These are phyloP conservation scores for Saccharomycopsis microspora DNA, from an alignment of 805 yeast genomes.

Conservation along the genomic window DNA sequence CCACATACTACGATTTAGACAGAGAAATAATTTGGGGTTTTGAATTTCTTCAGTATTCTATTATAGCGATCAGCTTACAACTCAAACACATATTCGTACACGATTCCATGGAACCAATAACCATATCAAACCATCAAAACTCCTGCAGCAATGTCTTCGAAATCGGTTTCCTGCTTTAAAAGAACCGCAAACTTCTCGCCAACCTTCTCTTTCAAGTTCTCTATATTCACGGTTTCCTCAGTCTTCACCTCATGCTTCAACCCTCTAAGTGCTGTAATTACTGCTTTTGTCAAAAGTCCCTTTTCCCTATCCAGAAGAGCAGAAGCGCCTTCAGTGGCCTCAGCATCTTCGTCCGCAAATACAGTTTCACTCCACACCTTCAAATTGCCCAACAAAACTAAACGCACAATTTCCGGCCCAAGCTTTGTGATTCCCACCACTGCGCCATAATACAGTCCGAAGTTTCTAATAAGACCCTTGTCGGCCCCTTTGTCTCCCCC, in stretches of 20 bases:
- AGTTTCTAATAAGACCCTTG: conserved; percentile 10
- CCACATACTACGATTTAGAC: too few species aligned
- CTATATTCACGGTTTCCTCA: conserved; percentile 17
- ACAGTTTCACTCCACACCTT: conserved; percentile 67
- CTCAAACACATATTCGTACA: too few species aligned
- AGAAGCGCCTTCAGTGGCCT: conserved; percentile 13
- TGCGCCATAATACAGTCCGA: conserved; percentile 90
- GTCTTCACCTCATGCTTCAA: conserved; percentile 23
- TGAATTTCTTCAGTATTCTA: too few species aligned
- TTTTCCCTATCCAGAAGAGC: conserved; percentile 33
- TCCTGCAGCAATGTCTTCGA: conserved; percentile 44
- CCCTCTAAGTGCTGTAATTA: conserved; percentile 40
- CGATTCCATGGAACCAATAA: too few species aligned
- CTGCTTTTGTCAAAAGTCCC: conserved; percentile 34
- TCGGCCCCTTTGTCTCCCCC: conserved; percentile 32
- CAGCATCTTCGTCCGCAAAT: conserved; percentile 23
- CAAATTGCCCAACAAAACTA: conserved; percentile 74
- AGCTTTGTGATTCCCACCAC: conserved; percentile 72
- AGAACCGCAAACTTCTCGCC: conserved; percentile 47
- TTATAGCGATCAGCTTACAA: too few species aligned
- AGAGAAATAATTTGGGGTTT: too few species aligned
- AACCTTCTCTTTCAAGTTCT: conserved; percentile 42
- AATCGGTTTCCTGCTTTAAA: conserved; percentile 36
- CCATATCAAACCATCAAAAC: conserved; percentile 55
- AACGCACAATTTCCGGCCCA: conserved; percentile 81